Conservation (phyloP, 495 filamentous ascomycete genomes). For the Cercophora sp. region DNA sequence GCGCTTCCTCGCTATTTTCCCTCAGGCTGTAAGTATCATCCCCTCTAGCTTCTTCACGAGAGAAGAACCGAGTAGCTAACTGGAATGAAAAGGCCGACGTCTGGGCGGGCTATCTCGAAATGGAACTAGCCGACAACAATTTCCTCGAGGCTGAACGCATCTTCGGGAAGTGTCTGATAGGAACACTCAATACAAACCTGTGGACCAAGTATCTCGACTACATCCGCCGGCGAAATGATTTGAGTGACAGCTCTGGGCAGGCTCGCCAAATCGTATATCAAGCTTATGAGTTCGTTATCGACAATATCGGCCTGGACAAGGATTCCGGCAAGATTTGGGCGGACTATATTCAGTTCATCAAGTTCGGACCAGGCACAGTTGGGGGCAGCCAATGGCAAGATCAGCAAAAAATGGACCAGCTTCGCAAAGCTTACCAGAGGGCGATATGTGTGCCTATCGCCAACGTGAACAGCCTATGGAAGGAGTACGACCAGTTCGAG, state of each 20-base stretch:
- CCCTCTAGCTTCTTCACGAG: too few relatives aligned
- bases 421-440: constrained; percentile 86
- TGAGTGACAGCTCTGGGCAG: constrained; percentile 73
- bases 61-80: too few relatives aligned
- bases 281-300: constrained; percentile 87
- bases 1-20: constrained; percentile 80
- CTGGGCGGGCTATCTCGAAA: constrained; percentile 78
- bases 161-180: constrained; percentile 68
- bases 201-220: constrained; percentile 96
- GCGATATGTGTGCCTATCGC: constrained; percentile 80
- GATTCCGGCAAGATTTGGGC: constrained; percentile 88
- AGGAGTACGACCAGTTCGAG: constrained; percentile 95
- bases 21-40: constrained; percentile 79
- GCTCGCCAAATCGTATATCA: constrained; percentile 72
- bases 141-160: constrained; percentile 73
- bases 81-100: constrained; percentile 70
- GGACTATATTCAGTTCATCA: constrained; percentile 89
- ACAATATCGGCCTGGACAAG: constrained; percentile 84
- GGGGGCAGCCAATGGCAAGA: constrained; percentile 92
- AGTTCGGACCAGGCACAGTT: constrained; percentile 73
- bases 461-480: constrained; percentile 80
- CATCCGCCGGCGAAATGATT: constrained; percentile 82
- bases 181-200: constrained; percentile 72
- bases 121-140: constrained; percentile 83
- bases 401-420: constrained; percentile 91